phyloP scores from a whole-genome alignment of 805 yeast species.

The Saccharomycopsis vini region DNA sequence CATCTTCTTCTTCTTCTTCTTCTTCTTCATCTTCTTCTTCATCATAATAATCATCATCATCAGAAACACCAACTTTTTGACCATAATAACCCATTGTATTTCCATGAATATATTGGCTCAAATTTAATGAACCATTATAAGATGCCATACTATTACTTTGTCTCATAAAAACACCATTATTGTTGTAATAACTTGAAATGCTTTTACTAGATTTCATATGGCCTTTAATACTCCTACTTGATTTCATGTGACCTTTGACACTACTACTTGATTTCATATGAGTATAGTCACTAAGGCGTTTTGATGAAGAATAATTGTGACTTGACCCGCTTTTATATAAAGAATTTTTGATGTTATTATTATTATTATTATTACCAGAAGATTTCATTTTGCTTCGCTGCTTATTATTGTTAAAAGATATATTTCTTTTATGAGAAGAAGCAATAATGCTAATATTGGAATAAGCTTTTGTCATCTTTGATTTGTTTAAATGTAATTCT shows the following conservation, averaged over 20 bases:
- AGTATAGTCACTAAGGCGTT: not conserved
- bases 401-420: constrained; percentile 11
- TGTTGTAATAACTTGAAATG: constrained; percentile 12
- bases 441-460: constrained; percentile 18
- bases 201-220: constrained; percentile 15
- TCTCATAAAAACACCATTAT: constrained; percentile 8
- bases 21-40: no score
- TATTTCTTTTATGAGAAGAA: constrained; percentile 11
- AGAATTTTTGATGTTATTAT: constrained; percentile 2
- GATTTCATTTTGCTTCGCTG: no score
- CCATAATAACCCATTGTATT: no score
- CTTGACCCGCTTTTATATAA: constrained; percentile 8
- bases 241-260: not conserved
- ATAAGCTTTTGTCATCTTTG: constrained; percentile 17
- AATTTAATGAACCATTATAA: constrained; percentile 15
- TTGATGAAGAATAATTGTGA: constrained; percentile 6
- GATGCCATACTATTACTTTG: constrained; percentile 17
- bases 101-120: constrained; percentile 11
- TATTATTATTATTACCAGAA: no score
- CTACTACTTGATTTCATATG: not conserved
- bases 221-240: constrained; percentile 5
- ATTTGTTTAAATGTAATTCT: constrained; percentile 4
- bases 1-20: constrained; percentile 11
- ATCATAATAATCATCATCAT: constrained; percentile 5
- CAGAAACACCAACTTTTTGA: not conserved